Evolutionary conservation across 345 rosid species (phyloP).

Genomic region (Eucalyptus cladocalyx): DNA sequence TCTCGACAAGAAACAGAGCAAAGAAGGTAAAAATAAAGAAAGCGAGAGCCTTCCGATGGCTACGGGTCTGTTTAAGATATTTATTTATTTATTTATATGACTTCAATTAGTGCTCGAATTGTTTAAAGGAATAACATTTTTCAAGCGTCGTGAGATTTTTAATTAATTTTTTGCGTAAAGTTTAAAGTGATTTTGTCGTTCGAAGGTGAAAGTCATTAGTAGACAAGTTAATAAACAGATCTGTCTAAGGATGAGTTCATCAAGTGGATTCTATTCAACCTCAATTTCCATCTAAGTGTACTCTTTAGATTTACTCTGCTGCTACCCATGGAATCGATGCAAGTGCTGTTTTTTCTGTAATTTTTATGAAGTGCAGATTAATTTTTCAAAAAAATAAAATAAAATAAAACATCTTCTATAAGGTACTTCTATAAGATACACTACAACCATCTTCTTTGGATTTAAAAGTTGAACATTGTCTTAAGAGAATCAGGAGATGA

Average conservation of each 20-base stretch:
- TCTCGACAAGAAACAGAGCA: background rate
- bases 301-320: background rate
- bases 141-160: background rate
- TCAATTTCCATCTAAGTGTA: background rate
- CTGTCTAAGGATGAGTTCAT: no score
- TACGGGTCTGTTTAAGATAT: background rate
- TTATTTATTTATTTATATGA: background rate
- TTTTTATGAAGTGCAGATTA: background rate
- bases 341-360: background rate
- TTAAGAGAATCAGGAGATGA: background rate
- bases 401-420: background rate
- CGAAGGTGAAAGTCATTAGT: background rate
- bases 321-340: background rate
- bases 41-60: background rate
- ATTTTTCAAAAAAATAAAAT: background rate
- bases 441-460: background rate
- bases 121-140: background rate
- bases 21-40: background rate
- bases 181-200: background rate
- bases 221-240: background rate
- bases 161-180: background rate
- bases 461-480: background rate
- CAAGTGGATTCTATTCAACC: no score
- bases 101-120: background rate
- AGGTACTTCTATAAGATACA: background rate